A percentile compares a stretch with the other conserved stretches of the same genome.
Evolutionary conservation across 306 rosid genomes (phyloP).

Genomic region (Malus fusca): DNA sequence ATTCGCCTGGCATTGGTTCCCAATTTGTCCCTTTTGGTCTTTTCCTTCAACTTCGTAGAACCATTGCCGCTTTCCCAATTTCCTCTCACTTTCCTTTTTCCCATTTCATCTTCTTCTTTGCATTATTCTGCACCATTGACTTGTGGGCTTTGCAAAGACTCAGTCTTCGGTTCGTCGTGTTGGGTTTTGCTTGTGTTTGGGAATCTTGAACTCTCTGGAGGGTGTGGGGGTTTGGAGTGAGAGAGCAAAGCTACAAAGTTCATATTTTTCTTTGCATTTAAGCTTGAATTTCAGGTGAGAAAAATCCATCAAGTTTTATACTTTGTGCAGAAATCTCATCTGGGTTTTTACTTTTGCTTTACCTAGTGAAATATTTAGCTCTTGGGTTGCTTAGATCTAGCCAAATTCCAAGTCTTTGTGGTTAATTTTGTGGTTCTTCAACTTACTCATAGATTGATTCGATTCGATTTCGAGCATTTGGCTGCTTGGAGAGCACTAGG

Average conservation of each 20-base stretch:
- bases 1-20: too few relatives aligned
- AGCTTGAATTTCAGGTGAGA: constrained; percentile 32
- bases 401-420: neutral
- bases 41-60: too few relatives aligned
- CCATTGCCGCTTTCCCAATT: neutral
- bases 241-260: neutral
- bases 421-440: neutral
- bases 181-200: constrained; percentile 21
- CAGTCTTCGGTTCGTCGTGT: neutral
- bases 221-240: constrained; percentile 9
- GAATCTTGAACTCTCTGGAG: neutral
- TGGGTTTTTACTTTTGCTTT: neutral
- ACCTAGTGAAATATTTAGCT: neutral
- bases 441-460: neutral
- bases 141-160: constrained; percentile 6
- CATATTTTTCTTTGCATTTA: constrained; percentile 8
- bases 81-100: constrained; percentile 1
- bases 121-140: constrained; percentile 1
- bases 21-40: too few relatives aligned
- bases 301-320: neutral
- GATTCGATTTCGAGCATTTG: neutral
- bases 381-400: constrained; percentile 11
- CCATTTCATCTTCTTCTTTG: neutral
- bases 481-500: neutral
- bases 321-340: neutral